Evolutionary conservation across 1,284 basidiomycete species (phyloP).

Genomic region (Ustilago sp.): DNA sequence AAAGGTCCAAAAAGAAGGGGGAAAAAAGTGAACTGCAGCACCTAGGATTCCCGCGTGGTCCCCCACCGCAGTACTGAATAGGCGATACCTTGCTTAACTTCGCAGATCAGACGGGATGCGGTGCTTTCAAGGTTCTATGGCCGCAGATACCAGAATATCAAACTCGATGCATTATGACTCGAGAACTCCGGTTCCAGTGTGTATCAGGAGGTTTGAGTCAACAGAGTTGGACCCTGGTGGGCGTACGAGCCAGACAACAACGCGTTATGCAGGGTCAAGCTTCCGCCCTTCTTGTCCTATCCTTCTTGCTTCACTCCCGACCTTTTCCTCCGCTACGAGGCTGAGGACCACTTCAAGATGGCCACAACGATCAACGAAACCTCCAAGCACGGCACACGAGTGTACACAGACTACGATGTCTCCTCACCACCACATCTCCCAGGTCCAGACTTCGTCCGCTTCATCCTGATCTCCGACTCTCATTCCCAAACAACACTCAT

Average conservation of each 20-base stretch:
- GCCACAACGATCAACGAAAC: neutral
- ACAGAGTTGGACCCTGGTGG: neutral
- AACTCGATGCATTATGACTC: no score
- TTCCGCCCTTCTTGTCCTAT: neutral
- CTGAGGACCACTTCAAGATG: conserved; percentile 1
- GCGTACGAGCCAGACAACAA: neutral
- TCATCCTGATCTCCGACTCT: conserved; percentile 52
- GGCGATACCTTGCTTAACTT: conserved; percentile 82
- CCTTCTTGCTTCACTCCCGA: neutral
- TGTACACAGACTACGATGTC: conserved; percentile 33
- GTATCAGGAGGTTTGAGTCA: neutral
- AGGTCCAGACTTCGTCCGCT: conserved; percentile 36
- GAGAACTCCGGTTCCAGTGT: no score
- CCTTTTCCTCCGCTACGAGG: neutral
- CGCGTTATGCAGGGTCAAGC: neutral
- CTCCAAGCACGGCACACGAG: conserved; percentile 18
- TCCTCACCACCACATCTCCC: conserved; percentile 26
- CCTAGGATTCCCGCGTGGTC: conserved; percentile 85
- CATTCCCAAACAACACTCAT: conserved; percentile 38
- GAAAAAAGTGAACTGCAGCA: conserved; percentile 76
- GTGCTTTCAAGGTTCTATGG: conserved; percentile 83
- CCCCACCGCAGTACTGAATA: conserved; percentile 86
- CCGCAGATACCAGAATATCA: conserved; percentile 73
- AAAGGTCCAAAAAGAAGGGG: neutral
- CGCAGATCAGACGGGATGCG: conserved; percentile 84